These are phyloP conservation scores for Fonsecaea pugnacius DNA, from an alignment of 2,329 filamentous ascomycete genomes.

Conservation along the genomic window DNA sequence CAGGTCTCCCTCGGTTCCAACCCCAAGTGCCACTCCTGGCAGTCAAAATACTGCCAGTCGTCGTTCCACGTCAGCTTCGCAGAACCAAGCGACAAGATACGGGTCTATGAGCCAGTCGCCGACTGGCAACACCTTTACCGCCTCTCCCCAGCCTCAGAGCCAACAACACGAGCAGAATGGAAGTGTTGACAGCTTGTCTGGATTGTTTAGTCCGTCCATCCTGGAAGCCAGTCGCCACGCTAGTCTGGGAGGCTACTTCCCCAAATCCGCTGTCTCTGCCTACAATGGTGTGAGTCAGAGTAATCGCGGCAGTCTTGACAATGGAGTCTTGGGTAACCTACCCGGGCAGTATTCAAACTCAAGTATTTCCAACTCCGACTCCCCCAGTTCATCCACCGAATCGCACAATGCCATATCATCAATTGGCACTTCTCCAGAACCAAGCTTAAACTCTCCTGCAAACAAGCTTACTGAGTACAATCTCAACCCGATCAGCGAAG, in stretches of 20 bases:
- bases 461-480: constrained; percentile 44
- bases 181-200: constrained; percentile 54
- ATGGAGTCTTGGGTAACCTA: constrained; percentile 28
- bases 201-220: constrained; percentile 63
- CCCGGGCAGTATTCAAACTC: constrained; percentile 40
- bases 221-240: constrained; percentile 53
- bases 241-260: constrained; percentile 47
- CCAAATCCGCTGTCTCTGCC: constrained; percentile 43
- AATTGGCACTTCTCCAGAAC: constrained; percentile 56
- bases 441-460: constrained; percentile 48
- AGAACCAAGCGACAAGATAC: constrained; percentile 26
- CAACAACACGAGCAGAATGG: constrained; percentile 23
- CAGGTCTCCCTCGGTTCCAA: constrained; percentile 20
- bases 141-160: constrained; percentile 32
- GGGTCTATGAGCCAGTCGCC: constrained; percentile 35
- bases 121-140: constrained; percentile 24
- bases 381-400: constrained; percentile 55
- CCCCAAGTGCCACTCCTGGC: constrained; percentile 13
- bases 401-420: constrained; percentile 54
- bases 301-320: constrained; percentile 44
- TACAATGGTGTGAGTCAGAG: constrained; percentile 20
- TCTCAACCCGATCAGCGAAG: constrained; percentile 41
- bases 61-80: constrained; percentile 28
- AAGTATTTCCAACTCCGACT: constrained; percentile 50
- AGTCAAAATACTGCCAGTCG: constrained; percentile 16